A percentile compares a stretch with the other conserved stretches of the same genome.
Conservation (phyloP, 1,284 basidiomycete genomes). For the Tilletia caries region DNA sequence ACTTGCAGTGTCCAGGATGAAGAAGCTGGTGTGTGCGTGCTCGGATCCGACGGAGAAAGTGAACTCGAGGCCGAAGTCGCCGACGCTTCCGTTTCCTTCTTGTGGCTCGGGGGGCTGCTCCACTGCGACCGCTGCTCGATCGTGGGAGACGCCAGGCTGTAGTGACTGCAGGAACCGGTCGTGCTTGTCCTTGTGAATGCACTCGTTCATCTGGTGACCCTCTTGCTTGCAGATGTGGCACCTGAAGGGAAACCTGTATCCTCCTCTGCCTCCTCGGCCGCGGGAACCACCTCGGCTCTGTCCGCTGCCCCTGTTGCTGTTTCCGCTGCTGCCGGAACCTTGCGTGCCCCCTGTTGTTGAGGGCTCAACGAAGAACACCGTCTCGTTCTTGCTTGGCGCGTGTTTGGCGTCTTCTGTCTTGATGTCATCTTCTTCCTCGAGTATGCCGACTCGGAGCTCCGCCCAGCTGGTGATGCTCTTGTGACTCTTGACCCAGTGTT, state of each 20-base stretch:
- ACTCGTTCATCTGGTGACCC: neutral
- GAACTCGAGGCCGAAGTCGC: neutral
- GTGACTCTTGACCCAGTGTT: slow-evolving; percentile 1
- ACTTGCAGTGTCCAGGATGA: slow-evolving; percentile 3
- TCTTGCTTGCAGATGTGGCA: slow-evolving; percentile 1
- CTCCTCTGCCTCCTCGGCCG: neutral
- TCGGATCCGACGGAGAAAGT: neutral
- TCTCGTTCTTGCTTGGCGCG: neutral
- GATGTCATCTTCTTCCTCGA: slow-evolving; percentile 3
- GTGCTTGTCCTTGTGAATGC: neutral
- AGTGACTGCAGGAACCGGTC: neutral
- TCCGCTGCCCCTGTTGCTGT: neutral
- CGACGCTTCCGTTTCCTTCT: neutral
- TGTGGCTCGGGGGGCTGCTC: neutral
- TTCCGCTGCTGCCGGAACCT: too few species aligned
- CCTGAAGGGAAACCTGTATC: neutral
- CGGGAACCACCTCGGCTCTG: neutral
- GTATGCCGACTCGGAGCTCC: neutral
- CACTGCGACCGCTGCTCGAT: neutral
- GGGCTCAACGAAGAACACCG: neutral
- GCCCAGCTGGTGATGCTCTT: neutral
- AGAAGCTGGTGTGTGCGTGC: neutral
- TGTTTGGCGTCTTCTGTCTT: neutral
- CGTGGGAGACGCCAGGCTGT: neutral
- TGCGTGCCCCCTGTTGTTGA: too few species aligned